phyloP scores from a whole-genome alignment of 306 rosid species.

The Lathyrus oleraceus region DNA sequence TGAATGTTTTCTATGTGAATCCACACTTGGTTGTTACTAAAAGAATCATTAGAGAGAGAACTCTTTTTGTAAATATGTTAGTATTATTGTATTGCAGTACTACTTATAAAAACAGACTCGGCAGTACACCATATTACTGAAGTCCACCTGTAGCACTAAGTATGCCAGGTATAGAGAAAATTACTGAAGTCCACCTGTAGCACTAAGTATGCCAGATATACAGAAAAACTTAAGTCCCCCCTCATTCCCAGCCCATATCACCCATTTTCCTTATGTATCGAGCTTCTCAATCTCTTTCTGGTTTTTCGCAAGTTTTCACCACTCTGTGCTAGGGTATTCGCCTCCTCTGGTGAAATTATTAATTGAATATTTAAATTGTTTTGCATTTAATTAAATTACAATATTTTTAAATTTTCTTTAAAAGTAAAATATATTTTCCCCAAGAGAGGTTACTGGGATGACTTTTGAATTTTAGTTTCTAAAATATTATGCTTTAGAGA shows the following conservation, averaged over 20 bases:
- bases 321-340: not conserved
- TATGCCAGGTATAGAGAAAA: not conserved
- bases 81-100: not conserved
- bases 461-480: not conserved
- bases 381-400: not conserved
- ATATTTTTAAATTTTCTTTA: not conserved
- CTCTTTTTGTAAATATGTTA: not conserved
- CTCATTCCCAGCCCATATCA: not conserved
- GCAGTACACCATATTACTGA: not conserved
- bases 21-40: not conserved
- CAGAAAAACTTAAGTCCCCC: not conserved
- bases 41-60: conserved; percentile 1
- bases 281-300: not conserved
- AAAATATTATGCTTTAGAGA: not conserved
- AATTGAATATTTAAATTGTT: not conserved
- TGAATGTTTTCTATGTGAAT: not conserved
- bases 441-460: not conserved
- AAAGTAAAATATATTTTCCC: not conserved
- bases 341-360: not conserved
- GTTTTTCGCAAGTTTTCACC: not conserved
- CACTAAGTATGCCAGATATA: not conserved
- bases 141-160: not conserved
- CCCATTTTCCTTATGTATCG: not conserved
- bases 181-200: not conserved
- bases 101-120: conserved; percentile 8